These are phyloP conservation scores for Spirogloea muscicola DNA, from an alignment of 139 green algal genomes.

Conservation along the genomic window DNA sequence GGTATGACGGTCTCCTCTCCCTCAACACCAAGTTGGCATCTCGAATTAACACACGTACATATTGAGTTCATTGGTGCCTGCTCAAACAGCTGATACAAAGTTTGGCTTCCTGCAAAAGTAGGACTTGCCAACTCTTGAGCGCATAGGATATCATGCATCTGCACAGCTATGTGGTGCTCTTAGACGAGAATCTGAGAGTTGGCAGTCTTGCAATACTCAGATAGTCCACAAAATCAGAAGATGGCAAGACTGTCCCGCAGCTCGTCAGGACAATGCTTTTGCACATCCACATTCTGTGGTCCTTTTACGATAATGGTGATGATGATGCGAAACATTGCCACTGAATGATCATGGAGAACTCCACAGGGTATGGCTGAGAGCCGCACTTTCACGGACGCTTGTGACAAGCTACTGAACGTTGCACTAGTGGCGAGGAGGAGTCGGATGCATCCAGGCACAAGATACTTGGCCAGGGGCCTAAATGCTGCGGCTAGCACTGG, in stretches of 20 bases:
- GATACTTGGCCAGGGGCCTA: slow-evolving; percentile 88
- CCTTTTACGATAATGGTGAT: neutral
- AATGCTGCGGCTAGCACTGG: slow-evolving; percentile 68
- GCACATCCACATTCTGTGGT: neutral
- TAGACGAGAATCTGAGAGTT: too few relatives aligned
- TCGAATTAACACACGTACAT: neutral
- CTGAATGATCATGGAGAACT: too few relatives aligned
- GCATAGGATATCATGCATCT: neutral
- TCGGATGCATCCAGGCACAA: slow-evolving; percentile 81
- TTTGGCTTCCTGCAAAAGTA: neutral
- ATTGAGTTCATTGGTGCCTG: neutral
- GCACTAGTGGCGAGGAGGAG: slow-evolving; percentile 68
- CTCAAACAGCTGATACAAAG: neutral
- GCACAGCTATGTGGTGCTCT: too few relatives aligned
- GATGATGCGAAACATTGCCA: too few relatives aligned
- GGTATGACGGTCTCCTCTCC: slow-evolving; percentile 49
- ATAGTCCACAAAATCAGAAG: too few relatives aligned
- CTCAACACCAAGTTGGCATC: neutral
- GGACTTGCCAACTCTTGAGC: neutral
- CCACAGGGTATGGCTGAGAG: slow-evolving; percentile 85
- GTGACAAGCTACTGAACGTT: slow-evolving; percentile 60
- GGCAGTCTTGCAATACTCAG: too few relatives aligned
- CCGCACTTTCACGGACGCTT: slow-evolving; percentile 61
- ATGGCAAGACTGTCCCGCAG: neutral
- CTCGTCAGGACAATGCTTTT: neutral